Base-by-base conservation (phyloP, 106 monocot genomes). In the Gastrodia elata region DNA sequence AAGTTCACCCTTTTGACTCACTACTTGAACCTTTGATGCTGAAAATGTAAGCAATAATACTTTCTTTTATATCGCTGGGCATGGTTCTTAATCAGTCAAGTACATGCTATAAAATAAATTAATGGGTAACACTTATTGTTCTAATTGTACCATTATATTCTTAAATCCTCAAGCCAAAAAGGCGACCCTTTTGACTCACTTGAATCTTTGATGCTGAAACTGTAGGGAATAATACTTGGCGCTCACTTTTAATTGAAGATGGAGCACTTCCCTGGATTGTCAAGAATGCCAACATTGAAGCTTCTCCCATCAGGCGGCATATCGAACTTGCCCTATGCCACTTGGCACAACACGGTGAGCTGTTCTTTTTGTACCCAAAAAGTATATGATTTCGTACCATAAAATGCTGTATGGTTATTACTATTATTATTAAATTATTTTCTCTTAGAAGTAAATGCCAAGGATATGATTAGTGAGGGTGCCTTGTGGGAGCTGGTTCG, bases 401-500 rank as follows among this genome's bases (percentile, higher is more conserved):
- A n/a, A n/a, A n/a, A n/a, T n/a, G n/a, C n/a, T n/a, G n/a, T n/a
- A n/a, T n/a, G n/a, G n/a, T n/a, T n/a, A n/a, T 64, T 25, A 71
- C 71, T 49, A 15, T 65, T 37, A n/a, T 61, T 0, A 9, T 6
- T 57, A n/a, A 8, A 20, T 73, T 39, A 39, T 52, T 71, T 52
- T 64, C n/a, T 70, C 74, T 55, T 88, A 98, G 97, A 98, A 78
- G 83, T 85, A 68, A 98, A 98, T 80, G 88, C 91, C 36, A 93
- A 89, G 71, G 91, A 94, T 68, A 83, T 94, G 85, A 87, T 91
- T 30, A 64, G 80, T 39, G 89, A 91, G 74, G 97, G 97, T 69
- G 97, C 93, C 39, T 74, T 98, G 55, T 98, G 97, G 97, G 97
- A 98, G 71, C 82, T 98, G 25, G 97, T 98, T 65, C 92, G 97